Evolutionary conservation across 139 green algal genomes (phyloP).

Genomic region (Haematococcus sp.): DNA sequence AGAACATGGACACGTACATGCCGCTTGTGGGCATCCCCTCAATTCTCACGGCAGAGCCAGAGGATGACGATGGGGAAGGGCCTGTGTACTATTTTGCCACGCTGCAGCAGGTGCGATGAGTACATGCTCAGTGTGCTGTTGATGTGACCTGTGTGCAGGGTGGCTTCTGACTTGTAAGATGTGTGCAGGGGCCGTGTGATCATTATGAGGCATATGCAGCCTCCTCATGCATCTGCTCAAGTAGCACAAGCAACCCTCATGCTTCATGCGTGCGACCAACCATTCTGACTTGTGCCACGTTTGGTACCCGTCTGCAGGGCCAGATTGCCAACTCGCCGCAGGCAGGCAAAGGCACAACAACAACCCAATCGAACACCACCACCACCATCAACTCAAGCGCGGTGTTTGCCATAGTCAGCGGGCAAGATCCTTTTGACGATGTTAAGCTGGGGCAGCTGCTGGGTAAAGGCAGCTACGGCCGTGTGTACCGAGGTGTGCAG

Average conservation of each 20-base stretch:
- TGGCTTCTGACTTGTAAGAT: neutral
- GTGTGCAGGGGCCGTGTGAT: neutral
- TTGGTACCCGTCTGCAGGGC: too few relatives aligned
- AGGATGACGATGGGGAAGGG: conserved; percentile 5
- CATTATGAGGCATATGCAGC: too few relatives aligned
- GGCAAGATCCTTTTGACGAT: conserved; percentile 43
- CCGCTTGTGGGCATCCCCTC: conserved; percentile 46
- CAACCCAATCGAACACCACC: neutral
- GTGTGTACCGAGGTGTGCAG: conserved; percentile 49
- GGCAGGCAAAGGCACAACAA: neutral
- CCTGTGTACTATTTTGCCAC: conserved; percentile 42
- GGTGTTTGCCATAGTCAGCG: neutral
- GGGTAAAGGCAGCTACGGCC: conserved; percentile 59
- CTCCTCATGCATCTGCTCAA: too few relatives aligned
- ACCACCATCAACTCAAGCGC: neutral
- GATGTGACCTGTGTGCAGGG: neutral
- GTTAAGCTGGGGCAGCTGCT: conserved; percentile 68
- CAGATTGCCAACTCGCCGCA: too few relatives aligned
- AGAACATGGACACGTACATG: conserved; percentile 32
- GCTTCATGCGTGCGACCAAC: too few relatives aligned
- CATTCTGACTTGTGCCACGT: too few relatives aligned
- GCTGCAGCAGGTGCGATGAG: neutral
- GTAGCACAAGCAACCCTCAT: too few relatives aligned
- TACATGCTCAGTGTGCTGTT: neutral
- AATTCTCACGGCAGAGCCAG: conserved; percentile 25